phyloP scores from a whole-genome alignment of 2,329 filamentous ascomycete species.

The Alternaria gaisen region DNA sequence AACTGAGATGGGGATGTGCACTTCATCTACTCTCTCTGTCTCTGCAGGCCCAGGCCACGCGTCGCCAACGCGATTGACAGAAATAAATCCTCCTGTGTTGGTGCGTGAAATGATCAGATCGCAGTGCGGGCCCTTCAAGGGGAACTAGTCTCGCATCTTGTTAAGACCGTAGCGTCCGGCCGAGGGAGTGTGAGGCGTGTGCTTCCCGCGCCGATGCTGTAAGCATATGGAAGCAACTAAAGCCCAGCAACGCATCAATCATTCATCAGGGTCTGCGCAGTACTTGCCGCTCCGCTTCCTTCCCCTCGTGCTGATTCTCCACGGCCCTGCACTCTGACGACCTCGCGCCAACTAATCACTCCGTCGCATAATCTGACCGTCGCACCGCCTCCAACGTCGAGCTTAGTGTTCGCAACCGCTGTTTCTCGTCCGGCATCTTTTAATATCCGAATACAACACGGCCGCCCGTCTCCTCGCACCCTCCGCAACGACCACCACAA shows the following conservation, averaged over 20 bases:
- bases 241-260: conserved; percentile 1
- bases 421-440: conserved; percentile 20
- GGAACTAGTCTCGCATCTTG: conserved; percentile 11
- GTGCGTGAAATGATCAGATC: conserved; percentile 10
- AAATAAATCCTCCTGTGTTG: conserved; percentile 9
- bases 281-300: conserved; percentile 10
- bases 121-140: conserved; percentile 11
- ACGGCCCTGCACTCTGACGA: conserved; percentile 2
- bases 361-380: conserved; percentile 17
- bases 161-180: conserved; percentile 20
- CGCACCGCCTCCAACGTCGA: conserved; percentile 19
- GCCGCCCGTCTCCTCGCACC: conserved; percentile 25
- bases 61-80: conserved; percentile 8
- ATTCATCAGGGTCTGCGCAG: conserved; percentile 6
- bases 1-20: background rate
- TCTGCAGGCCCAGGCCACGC: conserved; percentile 10
- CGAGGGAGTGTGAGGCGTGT: conserved; percentile 19
- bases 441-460: conserved; percentile 17
- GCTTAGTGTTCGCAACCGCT: conserved; percentile 17
- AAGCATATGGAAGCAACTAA: conserved; percentile 17
- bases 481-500: conserved; percentile 16
- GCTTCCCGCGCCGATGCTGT: conserved; percentile 18
- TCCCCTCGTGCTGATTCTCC: conserved; percentile 6
- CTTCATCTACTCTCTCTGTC: conserved; percentile 1
- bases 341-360: conserved; percentile 18